Evolutionary conservation across 192 early-diverging fungal species (phyloP).

Genomic region (Helicostylum pulchrum): DNA sequence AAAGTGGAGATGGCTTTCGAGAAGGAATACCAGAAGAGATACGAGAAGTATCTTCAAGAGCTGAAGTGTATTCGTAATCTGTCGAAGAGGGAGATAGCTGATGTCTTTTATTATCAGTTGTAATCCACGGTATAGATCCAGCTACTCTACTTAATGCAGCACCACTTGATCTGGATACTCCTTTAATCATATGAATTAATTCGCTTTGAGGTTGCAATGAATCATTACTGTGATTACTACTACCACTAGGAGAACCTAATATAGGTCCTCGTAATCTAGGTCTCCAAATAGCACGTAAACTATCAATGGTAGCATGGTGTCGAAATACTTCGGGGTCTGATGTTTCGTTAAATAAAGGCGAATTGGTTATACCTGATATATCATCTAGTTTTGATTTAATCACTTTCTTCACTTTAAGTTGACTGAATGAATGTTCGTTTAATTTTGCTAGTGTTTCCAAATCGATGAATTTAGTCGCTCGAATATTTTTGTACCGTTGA

Average conservation of each 20-base stretch:
- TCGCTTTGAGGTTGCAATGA: not conserved
- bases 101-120: not conserved
- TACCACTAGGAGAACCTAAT: not conserved
- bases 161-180: constrained; percentile 36
- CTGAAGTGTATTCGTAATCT: too few species aligned
- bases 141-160: constrained; percentile 31
- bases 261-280: constrained; percentile 19
- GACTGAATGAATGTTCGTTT: constrained; percentile 35
- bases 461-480: constrained; percentile 30
- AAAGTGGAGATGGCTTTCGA: too few species aligned
- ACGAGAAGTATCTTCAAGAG: too few species aligned
- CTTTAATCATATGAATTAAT: constrained; percentile 37
- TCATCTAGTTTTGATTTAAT: constrained; percentile 55
- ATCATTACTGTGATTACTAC: constrained; percentile 1
- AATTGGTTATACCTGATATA: constrained; percentile 40
- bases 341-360: constrained; percentile 31
- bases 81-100: not conserved
- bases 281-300: constrained; percentile 44
- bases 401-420: constrained; percentile 47
- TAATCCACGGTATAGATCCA: constrained; percentile 23
- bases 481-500: constrained; percentile 36
- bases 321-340: constrained; percentile 47
- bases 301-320: constrained; percentile 41
- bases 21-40: too few species aligned
- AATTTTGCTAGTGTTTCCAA: constrained; percentile 33